Percentiles rank a stretch among this genome's conserved stretches.
Conservation (phyloP, 2,329 filamentous ascomycete species). For the Lecanicillium sp. region DNA sequence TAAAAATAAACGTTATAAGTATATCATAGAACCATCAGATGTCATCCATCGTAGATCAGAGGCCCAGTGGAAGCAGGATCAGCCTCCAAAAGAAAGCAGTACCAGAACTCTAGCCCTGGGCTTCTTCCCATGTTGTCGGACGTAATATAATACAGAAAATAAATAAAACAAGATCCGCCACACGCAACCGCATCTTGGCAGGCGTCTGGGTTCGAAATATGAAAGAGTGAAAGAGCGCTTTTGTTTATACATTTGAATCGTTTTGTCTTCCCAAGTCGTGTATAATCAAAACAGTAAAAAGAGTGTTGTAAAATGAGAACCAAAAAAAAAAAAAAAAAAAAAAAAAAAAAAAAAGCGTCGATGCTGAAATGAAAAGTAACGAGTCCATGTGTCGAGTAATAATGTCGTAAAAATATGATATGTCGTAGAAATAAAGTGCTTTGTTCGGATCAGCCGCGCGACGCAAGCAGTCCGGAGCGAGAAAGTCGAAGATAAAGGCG, state of each 20-base stretch:
- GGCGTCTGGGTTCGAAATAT: no score
- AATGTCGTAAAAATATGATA: slow-evolving; percentile 4
- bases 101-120: neutral
- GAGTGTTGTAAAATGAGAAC: slow-evolving; percentile 15
- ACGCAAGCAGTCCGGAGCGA: no score
- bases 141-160: slow-evolving; percentile 10
- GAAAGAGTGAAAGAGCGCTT: neutral
- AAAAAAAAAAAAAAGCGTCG: no score
- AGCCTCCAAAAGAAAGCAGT: neutral
- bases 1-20: slow-evolving; percentile 1
- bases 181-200: no score
- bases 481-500: neutral
- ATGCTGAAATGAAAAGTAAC: no score
- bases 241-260: slow-evolving; percentile 3
- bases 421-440: slow-evolving; percentile 1
- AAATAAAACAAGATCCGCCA: no score
- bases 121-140: neutral
- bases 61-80: neutral
- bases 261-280: neutral
- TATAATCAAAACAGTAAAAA: neutral
- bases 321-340: slow-evolving; percentile 10
- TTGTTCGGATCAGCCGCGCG: no score
- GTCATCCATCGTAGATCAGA: neutral
- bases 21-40: slow-evolving; percentile 6
- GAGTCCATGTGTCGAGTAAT: no score